Evolutionary conservation across 345 rosid genomes (phyloP).

Genomic region (Murraya paniculata): DNA sequence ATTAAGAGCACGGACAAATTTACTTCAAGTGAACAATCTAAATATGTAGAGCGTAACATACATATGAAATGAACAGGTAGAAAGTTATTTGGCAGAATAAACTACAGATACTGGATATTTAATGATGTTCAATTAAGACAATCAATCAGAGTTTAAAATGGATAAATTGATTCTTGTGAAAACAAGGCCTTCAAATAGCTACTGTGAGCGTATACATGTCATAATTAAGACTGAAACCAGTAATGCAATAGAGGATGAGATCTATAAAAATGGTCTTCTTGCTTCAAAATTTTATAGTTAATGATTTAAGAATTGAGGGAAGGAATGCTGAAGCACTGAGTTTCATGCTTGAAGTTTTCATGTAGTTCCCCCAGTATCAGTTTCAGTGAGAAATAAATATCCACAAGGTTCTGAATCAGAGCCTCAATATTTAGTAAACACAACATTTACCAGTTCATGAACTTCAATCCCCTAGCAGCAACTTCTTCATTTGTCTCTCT

Average conservation of each 20-base stretch:
- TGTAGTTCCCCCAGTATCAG: background rate
- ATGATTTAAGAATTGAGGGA: background rate
- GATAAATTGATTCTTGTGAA: background rate
- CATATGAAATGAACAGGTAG: background rate
- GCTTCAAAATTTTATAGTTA: background rate
- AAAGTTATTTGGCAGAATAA: background rate
- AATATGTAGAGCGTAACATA: background rate
- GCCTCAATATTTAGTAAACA: background rate
- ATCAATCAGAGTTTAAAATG: background rate
- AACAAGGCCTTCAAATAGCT: background rate
- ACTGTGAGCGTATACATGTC: background rate
- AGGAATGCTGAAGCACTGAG: background rate
- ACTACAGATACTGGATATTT: background rate
- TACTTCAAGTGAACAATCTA: background rate
- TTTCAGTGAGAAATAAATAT: background rate
- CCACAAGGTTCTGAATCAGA: background rate
- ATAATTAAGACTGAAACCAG: background rate
- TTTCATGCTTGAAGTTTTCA: background rate
- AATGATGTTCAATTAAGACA: background rate
- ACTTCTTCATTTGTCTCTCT: constrained; percentile 84
- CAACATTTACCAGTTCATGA: constrained; percentile 65
- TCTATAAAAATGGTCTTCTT: background rate
- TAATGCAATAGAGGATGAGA: background rate
- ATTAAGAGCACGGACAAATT: background rate
- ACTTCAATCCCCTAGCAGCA: constrained; percentile 70